phyloP scores from a whole-genome alignment of 164 flowering plant genomes.

The Houttuynia cordata region DNA sequence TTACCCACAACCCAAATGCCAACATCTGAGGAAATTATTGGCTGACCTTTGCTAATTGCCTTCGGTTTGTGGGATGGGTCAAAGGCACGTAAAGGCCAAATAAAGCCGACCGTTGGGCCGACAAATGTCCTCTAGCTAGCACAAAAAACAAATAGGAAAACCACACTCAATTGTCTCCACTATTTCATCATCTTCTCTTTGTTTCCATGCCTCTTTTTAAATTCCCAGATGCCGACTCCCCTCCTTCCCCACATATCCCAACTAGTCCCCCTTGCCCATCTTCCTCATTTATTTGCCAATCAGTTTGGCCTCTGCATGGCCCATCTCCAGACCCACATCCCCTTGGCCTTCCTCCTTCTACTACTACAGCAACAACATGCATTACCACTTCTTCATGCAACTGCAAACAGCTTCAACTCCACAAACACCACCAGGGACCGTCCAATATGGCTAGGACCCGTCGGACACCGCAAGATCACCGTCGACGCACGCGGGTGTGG shows the following conservation, averaged over 20 bases:
- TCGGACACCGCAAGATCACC: conserved; percentile 43
- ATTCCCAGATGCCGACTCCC: not conserved
- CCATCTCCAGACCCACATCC: not conserved
- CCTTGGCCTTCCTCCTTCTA: not conserved
- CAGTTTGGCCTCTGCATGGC: not conserved
- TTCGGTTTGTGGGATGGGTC: no score
- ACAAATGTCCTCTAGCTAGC: not conserved
- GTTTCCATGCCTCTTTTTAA: not conserved
- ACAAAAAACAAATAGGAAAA: not conserved
- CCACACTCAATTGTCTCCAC: not conserved
- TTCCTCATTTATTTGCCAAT: not conserved
- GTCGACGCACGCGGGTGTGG: conserved; percentile 51
- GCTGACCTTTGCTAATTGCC: no score
- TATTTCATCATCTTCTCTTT: not conserved
- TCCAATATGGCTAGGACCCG: conserved; percentile 54
- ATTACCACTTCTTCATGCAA: not conserved
- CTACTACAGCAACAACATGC: not conserved
- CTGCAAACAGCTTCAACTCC: not conserved
- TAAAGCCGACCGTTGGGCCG: conserved; percentile 1
- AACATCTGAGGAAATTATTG: no score
- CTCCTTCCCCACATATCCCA: not conserved
- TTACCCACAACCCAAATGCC: no score
- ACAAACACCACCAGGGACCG: conserved; percentile 10
- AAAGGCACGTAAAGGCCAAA: not conserved
- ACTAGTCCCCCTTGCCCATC: not conserved